Evolutionary conservation across 2,329 filamentous ascomycete genomes (phyloP).

Genomic region (Clarireedia monteithiana): DNA sequence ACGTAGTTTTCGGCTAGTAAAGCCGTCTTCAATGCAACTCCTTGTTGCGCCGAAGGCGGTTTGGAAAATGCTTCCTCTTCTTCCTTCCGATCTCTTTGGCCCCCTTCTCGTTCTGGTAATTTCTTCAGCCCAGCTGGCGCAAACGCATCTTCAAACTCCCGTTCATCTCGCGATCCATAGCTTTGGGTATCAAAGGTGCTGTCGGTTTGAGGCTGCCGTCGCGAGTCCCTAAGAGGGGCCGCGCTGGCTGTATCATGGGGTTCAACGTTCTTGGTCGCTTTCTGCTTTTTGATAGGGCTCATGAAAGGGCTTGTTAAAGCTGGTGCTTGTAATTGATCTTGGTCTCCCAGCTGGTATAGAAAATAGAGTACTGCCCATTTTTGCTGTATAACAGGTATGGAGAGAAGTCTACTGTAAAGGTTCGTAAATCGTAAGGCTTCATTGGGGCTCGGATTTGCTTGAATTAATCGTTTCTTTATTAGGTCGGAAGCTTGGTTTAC

Average conservation of each 20-base stretch:
- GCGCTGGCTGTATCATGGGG: conserved; percentile 2
- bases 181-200: conserved; percentile 25
- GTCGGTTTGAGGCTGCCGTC: conserved; percentile 15
- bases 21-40: conserved; percentile 40
- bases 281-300: conserved; percentile 22
- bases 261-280: neutral
- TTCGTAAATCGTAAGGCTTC: conserved; percentile 82
- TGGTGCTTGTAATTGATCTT: conserved; percentile 25
- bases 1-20: conserved; percentile 49
- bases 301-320: conserved; percentile 28
- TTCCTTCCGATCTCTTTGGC: conserved; percentile 27
- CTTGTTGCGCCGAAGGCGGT: conserved; percentile 20
- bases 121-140: conserved; percentile 41
- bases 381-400: conserved; percentile 85
- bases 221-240: neutral
- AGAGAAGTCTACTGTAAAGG: conserved; percentile 79
- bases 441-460: conserved; percentile 63
- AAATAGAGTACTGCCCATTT: conserved; percentile 97
- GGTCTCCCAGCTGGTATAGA: conserved; percentile 74
- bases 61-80: conserved; percentile 25
- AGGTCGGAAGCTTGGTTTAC: conserved; percentile 89
- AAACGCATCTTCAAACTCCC: conserved; percentile 38
- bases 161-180: conserved; percentile 33
- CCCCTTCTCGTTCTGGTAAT: conserved; percentile 26
- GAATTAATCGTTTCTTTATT: conserved; percentile 81